phyloP scores from a whole-genome alignment of 139 green algal species.

The Chlamydomonas sp. region DNA sequence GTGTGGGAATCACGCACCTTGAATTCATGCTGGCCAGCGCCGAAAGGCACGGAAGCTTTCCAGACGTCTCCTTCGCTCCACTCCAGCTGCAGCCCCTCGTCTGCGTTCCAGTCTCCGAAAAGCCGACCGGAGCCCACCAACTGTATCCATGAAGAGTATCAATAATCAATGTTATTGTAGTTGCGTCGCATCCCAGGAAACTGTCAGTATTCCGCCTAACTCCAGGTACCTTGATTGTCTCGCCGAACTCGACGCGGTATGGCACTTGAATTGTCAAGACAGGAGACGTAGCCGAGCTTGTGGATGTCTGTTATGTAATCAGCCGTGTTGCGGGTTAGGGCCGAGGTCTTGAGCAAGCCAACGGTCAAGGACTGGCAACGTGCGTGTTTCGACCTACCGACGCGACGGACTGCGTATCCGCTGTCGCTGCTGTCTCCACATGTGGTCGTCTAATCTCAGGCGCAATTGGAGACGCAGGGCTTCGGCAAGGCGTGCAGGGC shows the following conservation, averaged over 20 bases:
- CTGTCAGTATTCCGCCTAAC: not conserved
- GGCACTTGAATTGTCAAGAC: not conserved
- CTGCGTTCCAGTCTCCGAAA: conserved; percentile 25
- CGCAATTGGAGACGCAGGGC: no score
- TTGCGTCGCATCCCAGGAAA: not conserved
- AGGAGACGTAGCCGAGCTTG: not conserved
- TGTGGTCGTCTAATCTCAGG: no score
- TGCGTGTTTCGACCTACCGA: no score
- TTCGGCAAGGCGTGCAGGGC: no score
- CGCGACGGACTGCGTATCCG: no score
- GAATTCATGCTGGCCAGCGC: conserved; percentile 24
- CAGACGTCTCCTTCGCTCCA: conserved; percentile 37
- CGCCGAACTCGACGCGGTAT: conserved; percentile 8
- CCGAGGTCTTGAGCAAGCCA: no score
- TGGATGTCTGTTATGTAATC: no score
- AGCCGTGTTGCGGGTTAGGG: no score
- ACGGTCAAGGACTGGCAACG: no score
- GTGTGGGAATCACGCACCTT: conserved; percentile 1
- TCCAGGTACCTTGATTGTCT: conserved; percentile 1
- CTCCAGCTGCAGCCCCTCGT: conserved; percentile 17
- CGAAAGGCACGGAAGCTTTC: conserved; percentile 4
- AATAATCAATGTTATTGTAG: not conserved
- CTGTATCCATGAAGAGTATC: not conserved
- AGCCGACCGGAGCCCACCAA: conserved; percentile 9
- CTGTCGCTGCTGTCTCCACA: no score